A percentile compares a stretch with the other conserved stretches of the same genome.
Evolutionary conservation across 2,329 filamentous ascomycete genomes (phyloP).

Genomic region (Metarhizium album): DNA sequence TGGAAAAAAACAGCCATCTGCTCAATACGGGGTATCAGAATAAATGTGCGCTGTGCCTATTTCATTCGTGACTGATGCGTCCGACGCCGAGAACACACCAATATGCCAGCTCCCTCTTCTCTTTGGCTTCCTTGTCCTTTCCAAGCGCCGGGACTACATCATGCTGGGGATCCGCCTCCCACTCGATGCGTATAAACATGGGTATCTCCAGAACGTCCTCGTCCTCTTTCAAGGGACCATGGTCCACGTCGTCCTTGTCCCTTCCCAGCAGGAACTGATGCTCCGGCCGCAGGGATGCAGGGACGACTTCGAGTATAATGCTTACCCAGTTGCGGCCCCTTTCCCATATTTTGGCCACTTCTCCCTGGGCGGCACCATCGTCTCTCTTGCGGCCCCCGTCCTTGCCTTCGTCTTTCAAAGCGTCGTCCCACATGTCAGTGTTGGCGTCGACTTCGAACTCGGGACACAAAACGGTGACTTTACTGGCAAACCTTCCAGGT

Average conservation of each 20-base stretch:
- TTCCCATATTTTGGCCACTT: conserved; percentile 95
- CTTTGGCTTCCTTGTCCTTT: conserved; percentile 51
- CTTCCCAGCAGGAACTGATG: conserved; percentile 18
- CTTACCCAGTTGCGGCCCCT: conserved; percentile 89
- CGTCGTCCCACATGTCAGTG: conserved; percentile 81
- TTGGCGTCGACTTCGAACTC: conserved; percentile 92
- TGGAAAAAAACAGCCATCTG: conserved; percentile 8
- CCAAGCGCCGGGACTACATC: conserved; percentile 46
- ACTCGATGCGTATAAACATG: conserved; percentile 86
- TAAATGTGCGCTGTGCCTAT: conserved; percentile 19
- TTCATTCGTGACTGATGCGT: conserved; percentile 49
- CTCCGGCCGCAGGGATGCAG: conserved; percentile 41
- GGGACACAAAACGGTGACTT: conserved; percentile 86
- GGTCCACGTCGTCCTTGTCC: conserved; percentile 27
- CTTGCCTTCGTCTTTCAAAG: conserved; percentile 47
- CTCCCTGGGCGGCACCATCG: conserved; percentile 43
- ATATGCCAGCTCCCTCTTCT: conserved; percentile 83
- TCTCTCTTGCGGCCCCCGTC: conserved; percentile 30
- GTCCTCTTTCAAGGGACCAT: conserved; percentile 42
- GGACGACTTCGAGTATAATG: conserved; percentile 82
- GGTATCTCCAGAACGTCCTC: conserved; percentile 75
- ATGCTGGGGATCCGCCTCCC: conserved; percentile 62
- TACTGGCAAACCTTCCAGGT: conserved; percentile 64
- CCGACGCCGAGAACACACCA: conserved; percentile 92
- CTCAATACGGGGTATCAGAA: conserved; percentile 31